Evolutionary conservation across 2,329 filamentous ascomycete genomes (phyloP), one percentile per base, ranked within the genome.

Genomic region (Cercospora sp.): DNA sequence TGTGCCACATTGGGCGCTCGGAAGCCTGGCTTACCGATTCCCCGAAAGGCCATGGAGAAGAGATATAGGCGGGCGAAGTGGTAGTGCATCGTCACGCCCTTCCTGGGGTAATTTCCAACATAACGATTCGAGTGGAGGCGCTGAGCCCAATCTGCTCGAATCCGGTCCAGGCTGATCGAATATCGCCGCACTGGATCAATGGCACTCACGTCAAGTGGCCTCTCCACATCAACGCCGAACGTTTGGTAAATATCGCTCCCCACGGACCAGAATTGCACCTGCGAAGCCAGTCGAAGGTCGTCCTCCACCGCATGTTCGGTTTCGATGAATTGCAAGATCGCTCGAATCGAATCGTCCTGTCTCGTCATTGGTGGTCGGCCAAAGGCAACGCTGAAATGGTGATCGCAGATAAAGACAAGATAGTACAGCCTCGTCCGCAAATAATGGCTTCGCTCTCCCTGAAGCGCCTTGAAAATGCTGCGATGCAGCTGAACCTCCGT

Each of bases 321-420:
- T 18, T 78, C 69, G 18, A 81, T 71, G 60, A 81, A 80, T 16
- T 71, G 69, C 32, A 74, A 67, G 8, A 74, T 71, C 9, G 71
- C 72, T 63, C 73, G 73, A 30, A 80, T 75, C 3, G 78, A 68
- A 40, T 76, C 71, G 61, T 76, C 76, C 45, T 79, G 75, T 43
- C 76, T 70, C 30, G 79, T 80, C 72, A 81, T 74, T 5, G 79
- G 79, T 7, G 79, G 79, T 53, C 79, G 70, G 7, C 79, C 79
- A 51, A 78, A 80, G 7, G 75, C 73, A 10, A 81, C 74, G 21
- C 75, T 78, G 70, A 77, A 80, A 55, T 81, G 80, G 67, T 81
- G 80, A 67, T 81, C 80, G 66, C 79, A 80, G 4, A 81, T 70
- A 62, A 78, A 81, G 7, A 81, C 77, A n/a, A 80, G 74, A 62